Evolutionary conservation across 345 rosid genomes (phyloP).

Genomic region (Draba incana): DNA sequence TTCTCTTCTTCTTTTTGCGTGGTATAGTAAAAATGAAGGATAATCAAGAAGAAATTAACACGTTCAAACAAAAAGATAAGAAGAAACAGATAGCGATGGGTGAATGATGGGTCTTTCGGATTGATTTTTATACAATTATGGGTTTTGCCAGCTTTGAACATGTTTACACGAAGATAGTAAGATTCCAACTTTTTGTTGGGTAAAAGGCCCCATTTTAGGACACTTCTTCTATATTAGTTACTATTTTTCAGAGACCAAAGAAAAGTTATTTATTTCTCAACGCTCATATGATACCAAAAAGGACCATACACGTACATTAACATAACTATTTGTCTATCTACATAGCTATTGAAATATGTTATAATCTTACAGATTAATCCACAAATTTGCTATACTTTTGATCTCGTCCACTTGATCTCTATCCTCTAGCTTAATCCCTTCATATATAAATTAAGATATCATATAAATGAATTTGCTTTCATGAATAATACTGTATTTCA

Average conservation of each 20-base stretch:
- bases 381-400: neutral
- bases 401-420: neutral
- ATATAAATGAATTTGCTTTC: too few relatives aligned
- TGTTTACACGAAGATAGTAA: slow-evolving; percentile 29
- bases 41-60: neutral
- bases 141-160: slow-evolving; percentile 19
- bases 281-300: neutral
- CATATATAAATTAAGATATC: too few relatives aligned
- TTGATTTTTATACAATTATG: neutral
- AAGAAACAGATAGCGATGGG: slow-evolving; percentile 6
- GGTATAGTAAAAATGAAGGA: neutral
- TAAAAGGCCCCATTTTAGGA: slow-evolving; percentile 10
- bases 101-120: neutral
- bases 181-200: slow-evolving; percentile 20
- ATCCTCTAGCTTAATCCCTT: too few relatives aligned
- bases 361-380: neutral
- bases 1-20: neutral
- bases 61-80: too few relatives aligned
- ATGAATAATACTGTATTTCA: too few relatives aligned
- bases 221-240: slow-evolving; percentile 6
- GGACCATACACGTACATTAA: neutral
- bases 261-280: neutral
- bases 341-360: neutral
- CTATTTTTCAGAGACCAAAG: neutral
- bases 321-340: neutral